These are phyloP conservation scores for Calamus simplicifolius DNA, from an alignment of 176 grass and related monocot species.

Conservation along the genomic window DNA sequence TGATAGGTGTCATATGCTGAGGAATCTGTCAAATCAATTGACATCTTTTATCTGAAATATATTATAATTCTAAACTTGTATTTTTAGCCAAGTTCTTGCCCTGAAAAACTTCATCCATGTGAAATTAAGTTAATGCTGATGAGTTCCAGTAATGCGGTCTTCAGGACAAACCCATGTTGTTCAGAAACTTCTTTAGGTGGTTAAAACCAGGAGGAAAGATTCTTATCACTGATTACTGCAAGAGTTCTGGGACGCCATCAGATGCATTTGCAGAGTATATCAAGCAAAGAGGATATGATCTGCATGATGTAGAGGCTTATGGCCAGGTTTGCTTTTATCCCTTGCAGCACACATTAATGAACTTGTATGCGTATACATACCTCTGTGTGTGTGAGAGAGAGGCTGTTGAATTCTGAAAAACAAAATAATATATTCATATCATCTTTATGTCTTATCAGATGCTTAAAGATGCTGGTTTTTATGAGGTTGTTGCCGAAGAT, in stretches of 20 bases:
- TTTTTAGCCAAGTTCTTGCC: too few relatives aligned
- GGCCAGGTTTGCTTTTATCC: conserved; percentile 50
- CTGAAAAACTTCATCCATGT: too few relatives aligned
- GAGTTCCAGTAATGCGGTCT: not conserved
- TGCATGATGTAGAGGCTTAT: conserved; percentile 86
- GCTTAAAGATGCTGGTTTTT: conserved; percentile 74
- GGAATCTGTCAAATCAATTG: too few relatives aligned
- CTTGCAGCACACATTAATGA: not conserved
- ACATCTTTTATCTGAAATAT: too few relatives aligned
- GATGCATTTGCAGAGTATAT: conserved; percentile 79
- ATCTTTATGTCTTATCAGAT: conserved; percentile 35
- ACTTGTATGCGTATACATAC: too few relatives aligned
- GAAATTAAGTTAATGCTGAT: not conserved
- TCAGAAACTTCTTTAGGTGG: conserved; percentile 90
- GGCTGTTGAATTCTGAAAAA: too few relatives aligned
- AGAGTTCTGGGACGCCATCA: conserved; percentile 55
- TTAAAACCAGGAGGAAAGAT: conserved; percentile 89
- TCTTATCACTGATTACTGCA: conserved; percentile 93
- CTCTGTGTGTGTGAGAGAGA: too few relatives aligned
- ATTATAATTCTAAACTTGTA: too few relatives aligned
- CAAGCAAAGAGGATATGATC: conserved; percentile 80
- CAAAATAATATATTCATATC: too few relatives aligned
- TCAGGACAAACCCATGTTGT: conserved; percentile 78
- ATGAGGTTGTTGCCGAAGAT: conserved; percentile 67
- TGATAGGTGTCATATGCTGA: too few relatives aligned